Evolutionary conservation across 176 grass and related monocot species (phyloP).

Genomic region (Bolboschoenus planiculmis): DNA sequence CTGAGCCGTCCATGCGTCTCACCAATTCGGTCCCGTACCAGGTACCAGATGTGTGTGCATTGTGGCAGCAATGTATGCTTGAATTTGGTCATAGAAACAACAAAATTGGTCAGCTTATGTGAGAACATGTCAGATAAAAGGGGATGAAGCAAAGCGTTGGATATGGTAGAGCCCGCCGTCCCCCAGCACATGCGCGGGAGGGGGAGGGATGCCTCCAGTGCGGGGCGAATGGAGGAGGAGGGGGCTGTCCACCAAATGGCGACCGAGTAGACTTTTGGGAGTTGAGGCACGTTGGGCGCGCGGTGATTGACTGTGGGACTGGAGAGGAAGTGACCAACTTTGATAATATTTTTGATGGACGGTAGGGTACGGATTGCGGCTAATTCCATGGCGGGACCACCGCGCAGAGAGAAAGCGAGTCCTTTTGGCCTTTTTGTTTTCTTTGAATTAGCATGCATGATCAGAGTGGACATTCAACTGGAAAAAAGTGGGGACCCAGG

Average conservation of each 20-base stretch:
- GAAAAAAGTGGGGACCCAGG: neutral
- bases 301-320: conserved; percentile 5
- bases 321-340: conserved; percentile 18
- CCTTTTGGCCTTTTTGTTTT: neutral
- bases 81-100: neutral
- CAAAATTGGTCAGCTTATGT: no score
- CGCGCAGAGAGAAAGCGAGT: neutral
- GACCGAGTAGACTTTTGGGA: neutral
- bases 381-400: neutral
- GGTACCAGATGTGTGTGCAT: neutral
- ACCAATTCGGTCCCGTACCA: neutral
- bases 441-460: neutral
- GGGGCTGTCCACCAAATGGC: neutral
- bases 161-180: neutral
- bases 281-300: conserved; percentile 2
- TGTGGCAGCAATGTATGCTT: neutral
- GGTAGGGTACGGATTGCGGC: conserved; percentile 11
- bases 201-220: neutral
- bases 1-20: conserved; percentile 12
- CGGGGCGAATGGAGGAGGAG: neutral
- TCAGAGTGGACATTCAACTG: neutral
- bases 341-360: neutral
- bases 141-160: neutral
- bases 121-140: no score
- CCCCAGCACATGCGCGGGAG: no score